Evolutionary conservation across 345 rosid species (phyloP).

Genomic region (Punica granatum): DNA sequence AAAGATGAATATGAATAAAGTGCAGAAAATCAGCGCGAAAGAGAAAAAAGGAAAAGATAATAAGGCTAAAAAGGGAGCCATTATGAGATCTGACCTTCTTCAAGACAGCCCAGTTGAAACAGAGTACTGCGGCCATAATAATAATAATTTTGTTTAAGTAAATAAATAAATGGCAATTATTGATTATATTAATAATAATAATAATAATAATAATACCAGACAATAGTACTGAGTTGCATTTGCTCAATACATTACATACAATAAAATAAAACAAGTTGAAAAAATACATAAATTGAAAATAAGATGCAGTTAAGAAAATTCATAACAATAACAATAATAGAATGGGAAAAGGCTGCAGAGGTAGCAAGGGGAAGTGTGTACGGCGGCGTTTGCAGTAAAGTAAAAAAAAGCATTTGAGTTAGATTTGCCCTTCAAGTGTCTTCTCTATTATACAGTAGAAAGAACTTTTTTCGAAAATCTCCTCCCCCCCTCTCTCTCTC

Average conservation of each 20-base stretch:
- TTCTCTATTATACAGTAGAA: not conserved
- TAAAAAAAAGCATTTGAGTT: not conserved
- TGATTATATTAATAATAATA: too few relatives aligned
- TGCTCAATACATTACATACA: not conserved
- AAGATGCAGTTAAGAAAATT: too few relatives aligned
- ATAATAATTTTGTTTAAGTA: too few relatives aligned
- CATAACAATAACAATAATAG: not conserved
- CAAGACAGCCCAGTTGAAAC: not conserved
- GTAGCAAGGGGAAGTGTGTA: not conserved
- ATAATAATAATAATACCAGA: too few relatives aligned
- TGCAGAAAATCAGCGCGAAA: not conserved
- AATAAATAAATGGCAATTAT: too few relatives aligned
- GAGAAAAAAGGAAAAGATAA: not conserved
- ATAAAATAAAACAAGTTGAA: not conserved
- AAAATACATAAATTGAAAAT: not conserved
- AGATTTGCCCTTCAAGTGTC: not conserved
- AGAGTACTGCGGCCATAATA: too few relatives aligned
- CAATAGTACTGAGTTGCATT: not conserved
- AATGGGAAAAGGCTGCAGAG: not conserved
- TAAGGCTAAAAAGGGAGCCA: not conserved
- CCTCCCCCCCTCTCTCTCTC: too few relatives aligned
- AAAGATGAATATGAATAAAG: too few relatives aligned
- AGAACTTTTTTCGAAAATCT: not conserved
- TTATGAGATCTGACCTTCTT: constrained; percentile 4
- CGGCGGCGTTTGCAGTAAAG: not conserved